Conservation (phyloP, 2,329 filamentous ascomycete genomes). For the Stagonosporopsis rhizophila region DNA sequence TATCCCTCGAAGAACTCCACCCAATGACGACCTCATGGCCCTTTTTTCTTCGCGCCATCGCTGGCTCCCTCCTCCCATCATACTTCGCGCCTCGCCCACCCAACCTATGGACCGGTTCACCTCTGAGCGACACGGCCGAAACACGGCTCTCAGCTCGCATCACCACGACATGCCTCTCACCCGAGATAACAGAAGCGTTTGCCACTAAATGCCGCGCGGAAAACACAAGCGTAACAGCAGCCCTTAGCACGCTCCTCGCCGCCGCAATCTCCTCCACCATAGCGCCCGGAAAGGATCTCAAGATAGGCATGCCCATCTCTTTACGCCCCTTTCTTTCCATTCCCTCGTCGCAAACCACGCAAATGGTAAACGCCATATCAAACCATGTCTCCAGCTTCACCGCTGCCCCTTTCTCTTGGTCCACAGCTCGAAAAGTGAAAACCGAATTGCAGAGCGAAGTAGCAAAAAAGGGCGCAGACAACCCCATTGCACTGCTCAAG, state of each 20-base stretch:
- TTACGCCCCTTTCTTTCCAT: constrained; percentile 46
- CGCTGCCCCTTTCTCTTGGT: constrained; percentile 26
- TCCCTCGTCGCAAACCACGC: constrained; percentile 2
- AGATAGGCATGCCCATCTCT: constrained; percentile 48
- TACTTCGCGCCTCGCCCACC: not conserved
- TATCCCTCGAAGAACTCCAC: constrained; percentile 52
- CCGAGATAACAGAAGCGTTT: constrained; percentile 37
- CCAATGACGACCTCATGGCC: constrained; percentile 48
- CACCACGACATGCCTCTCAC: constrained; percentile 44
- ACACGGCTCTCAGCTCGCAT: not conserved
- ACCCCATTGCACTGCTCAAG: constrained; percentile 48
- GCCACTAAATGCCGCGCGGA: constrained; percentile 47
- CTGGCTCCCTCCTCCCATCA: constrained; percentile 40
- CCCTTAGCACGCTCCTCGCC: constrained; percentile 51
- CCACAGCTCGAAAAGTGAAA: constrained; percentile 27
- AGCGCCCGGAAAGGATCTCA: constrained; percentile 40
- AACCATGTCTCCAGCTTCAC: not conserved
- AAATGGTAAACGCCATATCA: not conserved
- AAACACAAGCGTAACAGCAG: constrained; percentile 52
- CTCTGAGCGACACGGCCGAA: not conserved
- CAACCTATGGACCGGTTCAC: not conserved
- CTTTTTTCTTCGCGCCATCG: constrained; percentile 45
- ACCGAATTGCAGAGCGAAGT: constrained; percentile 22
- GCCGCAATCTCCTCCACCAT: constrained; percentile 46
- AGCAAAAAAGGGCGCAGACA: constrained; percentile 38